phyloP scores from a whole-genome alignment of 345 rosid genomes.

The Gossypium mustelinum region DNA sequence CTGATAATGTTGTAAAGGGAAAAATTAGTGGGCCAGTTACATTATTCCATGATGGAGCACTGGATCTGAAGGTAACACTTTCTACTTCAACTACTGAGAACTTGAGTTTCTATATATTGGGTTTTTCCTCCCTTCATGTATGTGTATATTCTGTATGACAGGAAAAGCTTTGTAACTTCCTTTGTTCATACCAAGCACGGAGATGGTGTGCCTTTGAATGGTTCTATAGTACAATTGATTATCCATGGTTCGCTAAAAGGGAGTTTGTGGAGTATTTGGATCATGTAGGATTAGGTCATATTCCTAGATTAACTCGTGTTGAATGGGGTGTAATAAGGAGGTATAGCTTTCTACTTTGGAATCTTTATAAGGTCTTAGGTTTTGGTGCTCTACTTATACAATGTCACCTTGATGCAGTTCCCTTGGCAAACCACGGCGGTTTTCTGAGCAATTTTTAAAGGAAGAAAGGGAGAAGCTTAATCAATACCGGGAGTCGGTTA shows the following conservation, averaged over 20 bases:
- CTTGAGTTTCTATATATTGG: slow-evolving; percentile 21
- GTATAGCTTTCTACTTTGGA: slow-evolving; percentile 28
- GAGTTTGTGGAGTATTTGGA: slow-evolving; percentile 84
- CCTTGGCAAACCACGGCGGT: slow-evolving; percentile 79
- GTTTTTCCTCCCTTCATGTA: slow-evolving; percentile 7
- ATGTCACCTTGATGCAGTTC: slow-evolving; percentile 49
- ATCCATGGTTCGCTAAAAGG: slow-evolving; percentile 85
- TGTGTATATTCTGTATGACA: slow-evolving; percentile 26
- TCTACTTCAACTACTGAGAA: slow-evolving; percentile 11
- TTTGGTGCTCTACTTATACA: not conserved
- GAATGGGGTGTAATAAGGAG: slow-evolving; percentile 94
- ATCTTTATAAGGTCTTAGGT: slow-evolving; percentile 1
- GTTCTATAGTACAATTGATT: slow-evolving; percentile 82
- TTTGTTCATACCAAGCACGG: slow-evolving; percentile 46
- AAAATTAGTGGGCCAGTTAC: slow-evolving; percentile 28
- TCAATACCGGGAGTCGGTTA: slow-evolving; percentile 68
- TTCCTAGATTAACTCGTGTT: slow-evolving; percentile 75
- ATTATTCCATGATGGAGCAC: slow-evolving; percentile 29
- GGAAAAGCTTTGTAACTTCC: slow-evolving; percentile 62
- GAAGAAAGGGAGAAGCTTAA: slow-evolving; percentile 80
- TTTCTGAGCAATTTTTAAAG: slow-evolving; percentile 67
- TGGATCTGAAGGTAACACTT: slow-evolving; percentile 39
- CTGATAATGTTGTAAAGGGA: slow-evolving; percentile 34
- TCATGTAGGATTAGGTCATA: slow-evolving; percentile 81
- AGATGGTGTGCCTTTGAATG: slow-evolving; percentile 75